Evolutionary conservation across 768 basidiomycete species (phyloP).

Genomic region (Russula compacta): DNA sequence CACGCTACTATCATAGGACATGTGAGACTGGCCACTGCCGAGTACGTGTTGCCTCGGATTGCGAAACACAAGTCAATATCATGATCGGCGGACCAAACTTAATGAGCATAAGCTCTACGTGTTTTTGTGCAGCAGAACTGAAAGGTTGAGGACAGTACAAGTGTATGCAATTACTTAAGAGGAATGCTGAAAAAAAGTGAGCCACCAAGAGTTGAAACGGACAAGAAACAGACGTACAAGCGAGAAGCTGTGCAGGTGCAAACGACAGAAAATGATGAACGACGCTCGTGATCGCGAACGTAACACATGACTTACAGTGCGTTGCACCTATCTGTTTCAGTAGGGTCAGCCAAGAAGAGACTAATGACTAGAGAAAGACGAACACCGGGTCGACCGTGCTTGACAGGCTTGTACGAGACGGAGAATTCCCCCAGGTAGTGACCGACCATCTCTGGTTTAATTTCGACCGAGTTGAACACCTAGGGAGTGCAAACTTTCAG

Average conservation of each 20-base stretch:
- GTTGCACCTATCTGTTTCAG: conserved; percentile 75
- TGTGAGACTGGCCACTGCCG: no score
- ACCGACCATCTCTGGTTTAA: conserved; percentile 99
- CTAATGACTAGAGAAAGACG: conserved; percentile 28
- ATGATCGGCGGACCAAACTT: neutral
- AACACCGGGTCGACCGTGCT: conserved; percentile 99
- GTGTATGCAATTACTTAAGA: conserved; percentile 68
- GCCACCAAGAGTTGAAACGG: conserved; percentile 13
- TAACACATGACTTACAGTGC: conserved; percentile 54
- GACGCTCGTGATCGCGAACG: neutral
- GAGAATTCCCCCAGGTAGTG: conserved; percentile 99
- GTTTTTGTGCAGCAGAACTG: conserved; percentile 27
- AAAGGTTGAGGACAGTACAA: conserved; percentile 25
- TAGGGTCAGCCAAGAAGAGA: conserved; percentile 12
- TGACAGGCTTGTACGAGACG: conserved; percentile 96
- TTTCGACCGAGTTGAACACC: conserved; percentile 95
- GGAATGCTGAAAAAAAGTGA: conserved; percentile 53
- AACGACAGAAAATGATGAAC: conserved; percentile 9
- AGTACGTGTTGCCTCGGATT: neutral
- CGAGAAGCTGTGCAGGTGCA: conserved; percentile 49
- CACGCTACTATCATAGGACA: neutral
- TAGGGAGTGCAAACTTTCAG: conserved; percentile 23
- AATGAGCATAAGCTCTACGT: conserved; percentile 17
- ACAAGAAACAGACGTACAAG: conserved; percentile 41
- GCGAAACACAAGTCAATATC: neutral